Percentiles rank a stretch among this genome's conserved stretches.
Conservation (phyloP, 306 rosid genomes). For the Sicyos baderoa region DNA sequence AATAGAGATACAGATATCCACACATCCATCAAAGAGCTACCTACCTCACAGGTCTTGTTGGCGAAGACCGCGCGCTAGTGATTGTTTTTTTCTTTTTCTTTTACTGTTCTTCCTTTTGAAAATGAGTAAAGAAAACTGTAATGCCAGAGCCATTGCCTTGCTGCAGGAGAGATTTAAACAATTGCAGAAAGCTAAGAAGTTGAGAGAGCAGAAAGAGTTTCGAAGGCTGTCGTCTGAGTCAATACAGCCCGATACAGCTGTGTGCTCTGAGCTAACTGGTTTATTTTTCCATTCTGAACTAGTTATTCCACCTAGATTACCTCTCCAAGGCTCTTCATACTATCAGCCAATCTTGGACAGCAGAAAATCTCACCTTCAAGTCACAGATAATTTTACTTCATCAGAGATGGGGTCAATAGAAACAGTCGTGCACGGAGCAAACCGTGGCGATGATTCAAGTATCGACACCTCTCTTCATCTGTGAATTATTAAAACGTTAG, state of each 20-base stretch:
- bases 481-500: conserved; percentile 20
- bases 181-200: conserved; percentile 43
- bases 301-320: conserved; percentile 18
- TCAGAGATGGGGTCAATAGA: conserved; percentile 24
- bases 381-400: conserved; percentile 18
- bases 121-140: conserved; percentile 33
- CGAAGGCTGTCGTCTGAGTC: conserved; percentile 29
- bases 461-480: conserved; percentile 47
- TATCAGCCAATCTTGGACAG: conserved; percentile 17
- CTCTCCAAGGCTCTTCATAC: conserved; percentile 25
- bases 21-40: conserved; percentile 16
- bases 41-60: conserved; percentile 3
- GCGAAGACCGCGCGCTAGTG: neutral
- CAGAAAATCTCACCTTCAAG: conserved; percentile 23
- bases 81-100: neutral
- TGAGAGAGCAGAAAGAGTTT: conserved; percentile 41
- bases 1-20: conserved; percentile 3
- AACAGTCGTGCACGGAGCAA: conserved; percentile 19
- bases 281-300: conserved; percentile 32
- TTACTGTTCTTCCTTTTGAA: neutral
- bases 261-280: conserved; percentile 18
- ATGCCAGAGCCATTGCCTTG: conserved; percentile 32
- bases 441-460: conserved; percentile 29
- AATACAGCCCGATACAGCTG: conserved; percentile 8
- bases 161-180: conserved; percentile 43